Evolutionary conservation across 2,329 filamentous ascomycete species (phyloP), one percentile per base, ranked within the genome.

Genomic region (Camillea tinctor): DNA sequence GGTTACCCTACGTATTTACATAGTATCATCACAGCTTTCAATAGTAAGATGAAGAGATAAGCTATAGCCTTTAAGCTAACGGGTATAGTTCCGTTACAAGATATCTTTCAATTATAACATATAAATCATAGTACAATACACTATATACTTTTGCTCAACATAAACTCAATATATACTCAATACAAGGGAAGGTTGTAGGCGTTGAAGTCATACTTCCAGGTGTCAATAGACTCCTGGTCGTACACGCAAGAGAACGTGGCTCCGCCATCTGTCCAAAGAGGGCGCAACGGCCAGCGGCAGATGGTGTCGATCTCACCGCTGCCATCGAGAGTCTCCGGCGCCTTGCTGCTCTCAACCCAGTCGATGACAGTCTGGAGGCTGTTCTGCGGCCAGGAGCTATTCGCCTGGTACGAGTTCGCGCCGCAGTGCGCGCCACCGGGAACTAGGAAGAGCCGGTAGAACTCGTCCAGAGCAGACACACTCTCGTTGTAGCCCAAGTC

Each of bases 391-490:
- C 74, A 79, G 2, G 72, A 74, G 0, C 78, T 78, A 23, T 70
- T 69, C 0, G 79, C 75, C 67, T 80, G 74, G 9, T 74, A 67
- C 2, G 66, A 30, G 66, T 79, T 82, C 13, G 73, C 67, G 0
- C 71, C 68, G 64, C 82, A 85, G 72, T 85, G 82, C 0, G 75
- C 79, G 1, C 78, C 83, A 20, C 83, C 83, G 0, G 83, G 82
- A 1, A 86, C 69, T 0, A 71, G 19, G 56, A 62, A 71, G 2
- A 70, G 59, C 5, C 66, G 66, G 55, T 67, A 85, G 74, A 80
- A 86, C 13, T 81, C 79, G 53, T 78, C 71, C 22, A 85, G 71
- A 6, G 77, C 74, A 5, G 73, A 66, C 11, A 74, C 71, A 17
- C 76, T 74, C n/a, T 76, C 75, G 19, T 76, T 70, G 61, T 75